A percentile compares a stretch with the other conserved stretches of the same genome.
Conservation (phyloP, 495 filamentous ascomycete species). For the Xylaria acuta region DNA sequence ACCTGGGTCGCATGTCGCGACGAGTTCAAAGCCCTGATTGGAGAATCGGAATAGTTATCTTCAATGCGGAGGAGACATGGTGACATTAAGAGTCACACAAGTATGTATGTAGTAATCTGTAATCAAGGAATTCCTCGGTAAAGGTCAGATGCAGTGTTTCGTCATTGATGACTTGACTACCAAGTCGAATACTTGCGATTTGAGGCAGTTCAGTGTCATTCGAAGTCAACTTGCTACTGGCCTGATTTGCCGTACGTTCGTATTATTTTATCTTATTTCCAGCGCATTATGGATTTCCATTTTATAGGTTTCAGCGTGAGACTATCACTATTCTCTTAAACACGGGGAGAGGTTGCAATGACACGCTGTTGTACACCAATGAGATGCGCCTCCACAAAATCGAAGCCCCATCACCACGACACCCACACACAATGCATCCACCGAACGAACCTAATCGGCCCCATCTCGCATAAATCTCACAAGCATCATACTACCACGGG, state of each 20-base stretch:
- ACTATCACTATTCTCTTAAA: background rate
- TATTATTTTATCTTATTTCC: background rate
- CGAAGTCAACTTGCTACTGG: background rate
- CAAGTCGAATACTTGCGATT: background rate
- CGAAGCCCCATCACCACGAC: slow-evolving; percentile 18
- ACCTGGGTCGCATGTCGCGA: slow-evolving; percentile 54
- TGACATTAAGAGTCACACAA: slow-evolving; percentile 17
- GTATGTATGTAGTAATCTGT: background rate
- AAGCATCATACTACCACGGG: slow-evolving; percentile 4
- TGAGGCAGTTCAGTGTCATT: background rate
- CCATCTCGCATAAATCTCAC: slow-evolving; percentile 18
- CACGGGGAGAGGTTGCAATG: background rate
- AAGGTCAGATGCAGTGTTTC: background rate
- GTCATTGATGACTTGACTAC: background rate
- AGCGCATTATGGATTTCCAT: background rate
- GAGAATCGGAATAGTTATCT: slow-evolving; percentile 42
- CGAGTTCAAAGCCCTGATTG: slow-evolving; percentile 56
- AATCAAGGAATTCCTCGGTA: background rate
- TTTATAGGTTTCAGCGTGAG: background rate
- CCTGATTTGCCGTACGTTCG: background rate
- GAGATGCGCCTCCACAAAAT: slow-evolving; percentile 23
- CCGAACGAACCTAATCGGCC: slow-evolving; percentile 16
- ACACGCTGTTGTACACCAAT: slow-evolving; percentile 11
- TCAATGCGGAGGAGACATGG: background rate
- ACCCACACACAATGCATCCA: slow-evolving; percentile 17